A percentile compares a stretch with the other conserved stretches of the same genome.
Evolutionary conservation across 306 rosid genomes (phyloP).

Genomic region (Hippophae gyantsensis): DNA sequence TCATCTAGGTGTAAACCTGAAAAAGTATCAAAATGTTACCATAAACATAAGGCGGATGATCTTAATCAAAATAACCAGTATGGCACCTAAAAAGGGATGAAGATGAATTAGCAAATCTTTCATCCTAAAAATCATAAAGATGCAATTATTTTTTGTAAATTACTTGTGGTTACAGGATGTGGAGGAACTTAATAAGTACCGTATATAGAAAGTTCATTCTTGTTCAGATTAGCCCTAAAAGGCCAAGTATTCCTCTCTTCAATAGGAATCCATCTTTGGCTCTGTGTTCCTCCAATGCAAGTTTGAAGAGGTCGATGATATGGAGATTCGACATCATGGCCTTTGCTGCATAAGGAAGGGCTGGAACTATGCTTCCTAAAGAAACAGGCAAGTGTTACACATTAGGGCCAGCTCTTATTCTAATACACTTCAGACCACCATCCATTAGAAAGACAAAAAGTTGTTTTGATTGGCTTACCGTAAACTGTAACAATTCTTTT

Average conservation of each 20-base stretch:
- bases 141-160: neutral
- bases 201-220: conserved; percentile 51
- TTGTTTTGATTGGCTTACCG: conserved; percentile 42
- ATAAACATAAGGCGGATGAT: conserved; percentile 5
- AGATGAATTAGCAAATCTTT: neutral
- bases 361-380: conserved; percentile 61
- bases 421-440: conserved; percentile 5
- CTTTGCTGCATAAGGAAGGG: conserved; percentile 72
- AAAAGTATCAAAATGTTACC: conserved; percentile 13
- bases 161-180: no score
- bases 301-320: conserved; percentile 73
- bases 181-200: conserved; percentile 30
- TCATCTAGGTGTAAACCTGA: conserved; percentile 79
- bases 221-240: conserved; percentile 55
- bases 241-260: conserved; percentile 65
- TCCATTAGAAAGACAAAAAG: no score
- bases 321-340: conserved; percentile 83
- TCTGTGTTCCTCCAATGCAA: conserved; percentile 89
- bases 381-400: conserved; percentile 21
- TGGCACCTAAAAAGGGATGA: neutral
- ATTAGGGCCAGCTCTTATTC: conserved; percentile 16
- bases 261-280: conserved; percentile 81
- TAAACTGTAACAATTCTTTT: conserved; percentile 57
- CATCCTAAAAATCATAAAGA: neutral
- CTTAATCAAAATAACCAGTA: neutral